Evolutionary conservation across 768 basidiomycete species (phyloP).

Genomic region (Crassisporium funariophilum): DNA sequence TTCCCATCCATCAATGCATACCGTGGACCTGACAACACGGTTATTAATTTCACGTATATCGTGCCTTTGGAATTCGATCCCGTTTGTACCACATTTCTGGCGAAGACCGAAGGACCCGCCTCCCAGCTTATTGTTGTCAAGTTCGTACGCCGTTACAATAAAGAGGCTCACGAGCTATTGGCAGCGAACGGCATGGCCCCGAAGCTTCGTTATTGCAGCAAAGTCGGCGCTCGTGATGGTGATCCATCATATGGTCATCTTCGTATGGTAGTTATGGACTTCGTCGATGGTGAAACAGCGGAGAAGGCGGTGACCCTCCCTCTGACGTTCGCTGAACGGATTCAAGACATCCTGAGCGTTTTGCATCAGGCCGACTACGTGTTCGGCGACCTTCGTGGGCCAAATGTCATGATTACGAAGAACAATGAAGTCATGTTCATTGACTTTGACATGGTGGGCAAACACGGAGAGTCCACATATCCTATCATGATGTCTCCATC

Average conservation of each 20-base stretch:
- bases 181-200: neutral
- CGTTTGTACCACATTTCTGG: constrained; percentile 25
- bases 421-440: constrained; percentile 11
- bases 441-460: constrained; percentile 21
- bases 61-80: constrained; percentile 14
- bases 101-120: constrained; percentile 9
- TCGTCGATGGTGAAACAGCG: constrained; percentile 5
- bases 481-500: constrained; percentile 7
- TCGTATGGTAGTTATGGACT: neutral
- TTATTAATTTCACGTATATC: constrained; percentile 23
- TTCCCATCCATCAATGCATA: constrained; percentile 23
- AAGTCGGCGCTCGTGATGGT: neutral
- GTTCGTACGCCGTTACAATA: constrained; percentile 24
- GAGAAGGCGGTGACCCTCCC: constrained; percentile 1
- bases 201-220: constrained; percentile 18
- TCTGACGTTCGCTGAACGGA: neutral
- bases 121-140: constrained; percentile 28
- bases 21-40: neutral
- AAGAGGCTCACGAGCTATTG: constrained; percentile 11
- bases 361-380: constrained; percentile 15
- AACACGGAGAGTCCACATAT: constrained; percentile 13
- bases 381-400: constrained; percentile 19
- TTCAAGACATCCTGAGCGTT: constrained; percentile 5
- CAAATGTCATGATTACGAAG: constrained; percentile 17
- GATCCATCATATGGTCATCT: neutral